Base-by-base conservation (phyloP, 2,329 filamentous ascomycete species). In the Curvularia hawaiiensis region DNA sequence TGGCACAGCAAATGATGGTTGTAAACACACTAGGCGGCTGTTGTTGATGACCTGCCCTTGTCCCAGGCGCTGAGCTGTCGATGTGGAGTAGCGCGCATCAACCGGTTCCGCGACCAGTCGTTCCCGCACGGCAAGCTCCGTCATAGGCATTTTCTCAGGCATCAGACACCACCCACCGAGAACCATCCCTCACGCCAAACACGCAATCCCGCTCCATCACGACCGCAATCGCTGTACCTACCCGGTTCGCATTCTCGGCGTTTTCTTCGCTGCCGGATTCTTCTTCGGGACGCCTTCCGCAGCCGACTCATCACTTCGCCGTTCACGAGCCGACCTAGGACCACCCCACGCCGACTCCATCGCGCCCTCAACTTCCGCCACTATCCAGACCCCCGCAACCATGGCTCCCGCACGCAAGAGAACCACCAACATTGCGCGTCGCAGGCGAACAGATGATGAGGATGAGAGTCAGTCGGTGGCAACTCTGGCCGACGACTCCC, bases 401-500 rank as follows among this genome's bases (percentile, higher is more conserved):
- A 77, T 77, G 75, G 73, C 75, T 54, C 63, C 73, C 56, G 67
- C 67, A 55, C 73, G 73, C 54, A 76, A 76, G 66, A 70, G 68
- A 59, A 67, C 69, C 40, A 71, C 65, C 62, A 66, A 70, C 62
- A 64, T 77, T 54, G 69, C 72, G 58, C 73, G 75, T 60, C 75
- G 75, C 61, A 61, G 76, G 65, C 69, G 75, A 51, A 68, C 75
- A 44, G 75, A 77, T 50, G 76, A 78, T 47, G 76, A 78, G 50
- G 73, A 71, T 54, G 74, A 77, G 59, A 74, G 67, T 57, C 62
- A 61, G 51, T 75, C 74, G 31, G 71, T 83, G 59, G 79, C 78
- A 50, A 83, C 79, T 53, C 64, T 83, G 55, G 82, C 84, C 50
- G 85, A 87, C 64, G 86, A 88, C 71, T 88, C 86, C 40, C 77